Evolutionary conservation across 768 basidiomycete species (phyloP), one percentile per base, ranked within the genome.

Genomic region (Peribolospora kevripleyi): DNA sequence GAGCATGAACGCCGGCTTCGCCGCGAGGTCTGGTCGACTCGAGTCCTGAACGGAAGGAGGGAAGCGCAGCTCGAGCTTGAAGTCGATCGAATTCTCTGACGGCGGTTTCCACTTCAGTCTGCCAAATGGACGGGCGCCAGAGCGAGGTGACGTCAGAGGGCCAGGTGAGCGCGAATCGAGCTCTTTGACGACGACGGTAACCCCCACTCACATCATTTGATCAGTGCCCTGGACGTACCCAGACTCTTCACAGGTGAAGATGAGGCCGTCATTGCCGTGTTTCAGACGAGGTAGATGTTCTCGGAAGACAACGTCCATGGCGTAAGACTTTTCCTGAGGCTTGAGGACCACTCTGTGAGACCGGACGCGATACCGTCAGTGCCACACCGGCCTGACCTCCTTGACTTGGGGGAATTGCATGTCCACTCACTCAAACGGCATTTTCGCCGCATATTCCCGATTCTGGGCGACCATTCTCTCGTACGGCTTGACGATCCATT

Each of bases 71-170:
- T 88, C 76, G 39, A 97, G 80, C 66, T 87, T 86, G 73, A 98
- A 97, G 67, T 98, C 93, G 62, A 97, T 81, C 2, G 88, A 90
- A 66, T 98, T 98, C 65, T 97, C 91, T 2, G 82, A 84, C 0
- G 93, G 88, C 1, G 90, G 88, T 67, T 98, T 98, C 93, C 93
- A 98, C 68, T 98, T 98, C 64, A 98, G 68, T 59, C 91, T 97
- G 61, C 8, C 1, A 7, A 25, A 7, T 1, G 38, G 41, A 9
- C 5, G 40, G 13, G 10, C 36, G 36, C 2, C 10, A 39, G 36
- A 14, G 25, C 9, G n/a, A 6, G 43, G 7, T 48, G 13, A 42
- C 45, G 7, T n/a, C 39, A 25, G 9, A 60, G 38, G 53, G 42
- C 41, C 8, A 3, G 49, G 50, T 50, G 58, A 59, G 42, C 11